These are phyloP conservation scores for Warburgia ugandensis DNA, from an alignment of 164 flowering plant species.

Conservation along the genomic window DNA sequence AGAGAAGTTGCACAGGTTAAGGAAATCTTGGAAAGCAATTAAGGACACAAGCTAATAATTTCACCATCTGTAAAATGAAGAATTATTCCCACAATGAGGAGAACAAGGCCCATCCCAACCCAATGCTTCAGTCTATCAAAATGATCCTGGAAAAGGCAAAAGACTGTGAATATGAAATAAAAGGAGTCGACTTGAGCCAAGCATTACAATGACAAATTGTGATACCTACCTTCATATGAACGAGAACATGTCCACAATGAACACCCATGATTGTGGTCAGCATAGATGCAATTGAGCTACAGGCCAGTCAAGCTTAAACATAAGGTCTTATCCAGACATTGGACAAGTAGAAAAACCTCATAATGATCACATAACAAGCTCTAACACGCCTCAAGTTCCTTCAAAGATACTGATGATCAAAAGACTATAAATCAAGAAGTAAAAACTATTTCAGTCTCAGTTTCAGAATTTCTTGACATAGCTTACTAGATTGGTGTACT, in stretches of 20 bases:
- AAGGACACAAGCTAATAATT: conserved; percentile 3
- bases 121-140: conserved; percentile 64
- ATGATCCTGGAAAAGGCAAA: conserved; percentile 42
- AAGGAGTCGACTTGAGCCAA: neutral
- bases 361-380: neutral
- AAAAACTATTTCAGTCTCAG: too few relatives aligned
- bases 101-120: conserved; percentile 44
- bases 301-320: conserved; percentile 1
- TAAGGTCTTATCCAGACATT: neutral
- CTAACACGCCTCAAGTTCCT: too few relatives aligned
- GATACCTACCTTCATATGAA: conserved; percentile 60
- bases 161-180: neutral
- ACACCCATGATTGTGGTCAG: conserved; percentile 73
- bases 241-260: conserved; percentile 79
- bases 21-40: neutral
- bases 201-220: neutral
- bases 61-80: conserved; percentile 79
- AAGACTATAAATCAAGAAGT: too few relatives aligned
- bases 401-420: too few relatives aligned
- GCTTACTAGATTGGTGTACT: too few relatives aligned
- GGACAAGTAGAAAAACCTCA: neutral
- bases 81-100: conserved; percentile 47
- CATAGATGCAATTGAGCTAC: conserved; percentile 81
- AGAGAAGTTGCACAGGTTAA: neutral
- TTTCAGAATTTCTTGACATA: too few relatives aligned